Evolutionary conservation across 345 rosid genomes (phyloP), one percentile per base, ranked within the genome.

Genomic region (Combretum micranthum): DNA sequence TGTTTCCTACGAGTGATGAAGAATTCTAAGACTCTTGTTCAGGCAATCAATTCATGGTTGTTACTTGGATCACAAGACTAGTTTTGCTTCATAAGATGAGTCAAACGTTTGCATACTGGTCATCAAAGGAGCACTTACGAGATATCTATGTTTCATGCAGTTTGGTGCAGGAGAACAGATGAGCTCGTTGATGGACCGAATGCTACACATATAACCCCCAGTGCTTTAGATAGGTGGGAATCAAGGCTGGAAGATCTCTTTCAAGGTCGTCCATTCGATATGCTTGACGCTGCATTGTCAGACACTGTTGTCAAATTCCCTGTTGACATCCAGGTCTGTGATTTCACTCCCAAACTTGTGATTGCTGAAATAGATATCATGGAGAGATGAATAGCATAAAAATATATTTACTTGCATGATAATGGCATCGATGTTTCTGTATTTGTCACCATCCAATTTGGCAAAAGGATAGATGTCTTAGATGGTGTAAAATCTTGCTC

Each of bases 91-190:
- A 32, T 32, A 32, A 25, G 9, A 32, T 11, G 39, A 5, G 39
- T 32, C 9, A 5, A 32, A 32, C 39, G 9, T 32, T 0, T 32
- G 39, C 9, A 4, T 11, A 9, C 39, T 32, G 9, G 39, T 32
- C 39, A 32, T 32, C 1, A 32, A 32, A 11, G 9, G 39, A 25
- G 39, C 39, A 32, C 39, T 32, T 32, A 32, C 9, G 39, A 32
- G 39, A 32, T 32, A 11, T 7, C 39, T 0, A 32, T 32, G 39
- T 7, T 32, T 32, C 9, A 7, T 32, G 55, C 72, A 81, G 87
- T 84, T 13, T 80, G 91, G 84, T 77, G 87, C 69, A 77, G 77
- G 60, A 80, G 87, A 56, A 82, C 85, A 0, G 87, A 80, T 69
- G 82, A 82, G 54, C 62, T 80, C 19, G 84, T 80, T 9, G 84